Evolutionary conservation across 176 grass and related monocot genomes (phyloP).

Genomic region (Oryza glaberrima): DNA sequence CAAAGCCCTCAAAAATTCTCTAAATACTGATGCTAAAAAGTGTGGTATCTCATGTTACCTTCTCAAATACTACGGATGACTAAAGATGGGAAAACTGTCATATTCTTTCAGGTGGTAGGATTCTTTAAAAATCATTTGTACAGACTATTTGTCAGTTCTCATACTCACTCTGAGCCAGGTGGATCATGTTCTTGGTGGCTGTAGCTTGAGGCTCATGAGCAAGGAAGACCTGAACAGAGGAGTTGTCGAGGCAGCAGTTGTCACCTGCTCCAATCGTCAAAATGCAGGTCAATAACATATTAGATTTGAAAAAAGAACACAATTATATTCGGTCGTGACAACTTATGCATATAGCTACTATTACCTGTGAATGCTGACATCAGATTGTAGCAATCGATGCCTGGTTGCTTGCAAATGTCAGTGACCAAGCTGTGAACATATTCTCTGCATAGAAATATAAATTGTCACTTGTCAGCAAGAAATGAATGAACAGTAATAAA

Average conservation of each 20-base stretch:
- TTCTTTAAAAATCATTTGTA: background rate
- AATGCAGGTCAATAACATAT: background rate
- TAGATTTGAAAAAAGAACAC: background rate
- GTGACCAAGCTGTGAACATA: conserved; percentile 36
- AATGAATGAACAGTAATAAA: background rate
- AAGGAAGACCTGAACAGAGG: conserved; percentile 46
- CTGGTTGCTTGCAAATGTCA: conserved; percentile 48
- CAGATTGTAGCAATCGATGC: conserved; percentile 56
- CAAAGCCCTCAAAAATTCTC: too few species aligned
- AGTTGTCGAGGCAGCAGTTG: conserved; percentile 69
- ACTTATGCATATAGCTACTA: background rate
- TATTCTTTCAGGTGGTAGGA: too few species aligned
- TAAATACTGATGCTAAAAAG: too few species aligned
- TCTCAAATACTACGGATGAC: too few species aligned
- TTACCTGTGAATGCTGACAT: conserved; percentile 50
- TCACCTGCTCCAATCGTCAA: conserved; percentile 32
- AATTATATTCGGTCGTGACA: background rate
- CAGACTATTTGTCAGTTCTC: background rate
- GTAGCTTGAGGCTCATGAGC: conserved; percentile 64
- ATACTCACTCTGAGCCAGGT: conserved; percentile 62
- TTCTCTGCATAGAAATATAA: conserved; percentile 29
- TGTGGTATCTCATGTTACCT: background rate
- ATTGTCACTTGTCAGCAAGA: background rate
- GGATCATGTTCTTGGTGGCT: conserved; percentile 60
- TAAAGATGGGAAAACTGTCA: too few species aligned